A percentile compares a stretch with the other conserved stretches of the same genome.
These are phyloP conservation scores for Debaryomyces castellii DNA, from an alignment of 805 yeast species.

Conservation along the genomic window DNA sequence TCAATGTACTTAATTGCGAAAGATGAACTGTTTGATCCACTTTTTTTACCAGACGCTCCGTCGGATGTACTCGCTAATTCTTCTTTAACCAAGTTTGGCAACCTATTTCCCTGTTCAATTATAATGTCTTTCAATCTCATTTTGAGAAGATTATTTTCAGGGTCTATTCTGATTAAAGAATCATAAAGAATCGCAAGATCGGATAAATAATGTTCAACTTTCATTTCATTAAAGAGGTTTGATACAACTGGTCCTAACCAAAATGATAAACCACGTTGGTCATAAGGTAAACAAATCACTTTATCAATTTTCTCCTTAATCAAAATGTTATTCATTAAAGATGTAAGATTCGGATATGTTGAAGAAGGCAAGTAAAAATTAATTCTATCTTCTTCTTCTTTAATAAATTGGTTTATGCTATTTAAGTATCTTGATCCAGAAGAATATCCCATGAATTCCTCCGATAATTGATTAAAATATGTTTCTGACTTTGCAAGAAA, in stretches of 20 bases:
- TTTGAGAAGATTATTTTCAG: slow-evolving; percentile 49
- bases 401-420: slow-evolving; percentile 50
- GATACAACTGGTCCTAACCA: slow-evolving; percentile 52
- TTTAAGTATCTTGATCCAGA: slow-evolving; percentile 58
- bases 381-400: slow-evolving; percentile 61
- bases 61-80: slow-evolving; percentile 5
- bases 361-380: slow-evolving; percentile 52
- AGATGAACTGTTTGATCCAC: slow-evolving; percentile 33
- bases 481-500: slow-evolving; percentile 53
- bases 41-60: slow-evolving; percentile 9
- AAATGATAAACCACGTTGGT: slow-evolving; percentile 54
- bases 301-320: slow-evolving; percentile 55
- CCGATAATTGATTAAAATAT: slow-evolving; percentile 52
- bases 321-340: slow-evolving; percentile 57
- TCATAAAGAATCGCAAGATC: slow-evolving; percentile 50
- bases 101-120: slow-evolving; percentile 43
- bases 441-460: slow-evolving; percentile 39
- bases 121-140: slow-evolving; percentile 48
- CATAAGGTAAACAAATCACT: slow-evolving; percentile 47
- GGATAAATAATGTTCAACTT: slow-evolving; percentile 20
- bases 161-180: slow-evolving; percentile 54
- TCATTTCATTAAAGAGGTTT: slow-evolving; percentile 9
- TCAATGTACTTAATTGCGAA: slow-evolving; percentile 72
- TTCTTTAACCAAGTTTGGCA: slow-evolving; percentile 23
- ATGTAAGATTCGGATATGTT: slow-evolving; percentile 53